Evolutionary conservation across 1,139 yeast genomes (phyloP), one percentile per base, ranked within the genome.

Genomic region (Scheffersomyces titani): DNA sequence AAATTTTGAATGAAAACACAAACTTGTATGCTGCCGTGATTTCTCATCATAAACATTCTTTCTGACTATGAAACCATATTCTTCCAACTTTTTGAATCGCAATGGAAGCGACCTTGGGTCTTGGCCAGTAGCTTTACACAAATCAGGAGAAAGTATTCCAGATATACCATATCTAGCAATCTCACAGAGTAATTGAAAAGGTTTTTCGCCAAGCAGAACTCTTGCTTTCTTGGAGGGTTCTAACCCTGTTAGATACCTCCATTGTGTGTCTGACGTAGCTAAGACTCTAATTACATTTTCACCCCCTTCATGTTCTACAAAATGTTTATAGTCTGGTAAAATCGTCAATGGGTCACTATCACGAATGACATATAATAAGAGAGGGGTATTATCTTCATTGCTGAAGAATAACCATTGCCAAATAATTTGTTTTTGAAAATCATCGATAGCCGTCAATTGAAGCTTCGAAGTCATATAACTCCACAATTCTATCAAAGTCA

Each of bases 71-170:
- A 86, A 70, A 20, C 83, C 80, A 56, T 74, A 68, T 18, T 78
- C 83, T 57, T 80, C 84, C 40, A 89, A 70, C 53, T 80, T 78
- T 62, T 83, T 84, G 55, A 88, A 74, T 62, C 94, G 76, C 1
- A 85, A 77, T 0, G 92, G 86, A 49, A 88, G 74, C 55, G 92
- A 87, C 59, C 93, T 77, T n/a, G 88, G 84, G 65, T 89, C 94
- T 69, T 89, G 94, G 6, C 82, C 83, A 0, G 92, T 84, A 18
- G 73, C 76, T 49, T 76, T 75, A 5, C 86, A 81, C 58, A 89
- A 72, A 36, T 84, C 85, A 44, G 85, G 75, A 0, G 92, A 82
- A 57, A 82, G 78, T 13, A 88, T 82, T 11, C 94, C 94, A 1
- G 69, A 64, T 0, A 77, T 72, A 21, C 86, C 86, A 48, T 81